Percentiles rank a stretch among this genome's conserved stretches.
phyloP scores from a whole-genome alignment of 2,329 filamentous ascomycete genomes.

The Grosmannia clavigera region DNA sequence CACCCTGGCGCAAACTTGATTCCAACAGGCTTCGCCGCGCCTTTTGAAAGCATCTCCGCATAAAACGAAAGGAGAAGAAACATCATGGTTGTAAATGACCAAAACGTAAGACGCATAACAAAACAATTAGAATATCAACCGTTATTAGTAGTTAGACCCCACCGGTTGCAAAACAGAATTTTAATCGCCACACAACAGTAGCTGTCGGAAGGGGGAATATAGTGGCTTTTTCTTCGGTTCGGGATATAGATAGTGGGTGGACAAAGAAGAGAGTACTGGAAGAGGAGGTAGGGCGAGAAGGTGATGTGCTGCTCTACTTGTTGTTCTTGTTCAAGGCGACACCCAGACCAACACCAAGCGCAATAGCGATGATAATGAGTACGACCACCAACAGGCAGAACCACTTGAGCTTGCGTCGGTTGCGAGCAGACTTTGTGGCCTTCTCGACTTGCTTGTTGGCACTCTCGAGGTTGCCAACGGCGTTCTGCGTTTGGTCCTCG shows the following conservation, averaged over 20 bases:
- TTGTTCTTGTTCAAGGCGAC: constrained; percentile 23
- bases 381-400: constrained; percentile 54
- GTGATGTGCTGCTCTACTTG: neutral
- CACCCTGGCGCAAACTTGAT: neutral
- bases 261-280: neutral
- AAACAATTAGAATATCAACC: constrained; percentile 1
- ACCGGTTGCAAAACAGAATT: neutral
- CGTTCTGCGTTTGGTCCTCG: constrained; percentile 53
- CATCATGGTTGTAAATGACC: neutral
- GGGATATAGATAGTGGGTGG: neutral
- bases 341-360: constrained; percentile 41
- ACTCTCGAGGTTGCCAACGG: constrained; percentile 52
- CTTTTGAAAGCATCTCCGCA: neutral
- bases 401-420: constrained; percentile 69
- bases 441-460: constrained; percentile 58
- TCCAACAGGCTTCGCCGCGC: neutral
- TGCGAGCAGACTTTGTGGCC: constrained; percentile 54
- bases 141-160: constrained; percentile 2
- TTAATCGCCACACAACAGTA: neutral
- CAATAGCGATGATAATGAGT: constrained; percentile 44
- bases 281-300: neutral
- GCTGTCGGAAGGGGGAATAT: neutral
- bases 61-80: constrained; percentile 1
- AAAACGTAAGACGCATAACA: neutral
- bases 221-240: neutral